Base-by-base conservation (phyloP, 2,329 filamentous ascomycete genomes). In the Rutstroemia sp. region DNA sequence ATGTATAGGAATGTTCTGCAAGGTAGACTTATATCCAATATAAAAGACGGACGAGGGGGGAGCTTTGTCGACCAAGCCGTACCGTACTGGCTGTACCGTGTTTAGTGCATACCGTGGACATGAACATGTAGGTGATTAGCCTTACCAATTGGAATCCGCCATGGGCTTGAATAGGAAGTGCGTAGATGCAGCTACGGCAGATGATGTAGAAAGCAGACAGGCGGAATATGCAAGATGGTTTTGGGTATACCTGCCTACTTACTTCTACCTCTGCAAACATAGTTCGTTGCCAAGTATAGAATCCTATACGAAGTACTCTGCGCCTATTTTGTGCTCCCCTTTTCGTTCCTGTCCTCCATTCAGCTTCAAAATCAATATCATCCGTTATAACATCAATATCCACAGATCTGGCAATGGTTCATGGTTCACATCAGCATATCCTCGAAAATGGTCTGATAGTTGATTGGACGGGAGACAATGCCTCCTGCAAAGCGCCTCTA, bases 141-240 rank as follows among this genome's bases (percentile, higher is more conserved):
- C 51, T 25, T 53, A 47, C 19, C 51, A 47, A 38, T 46, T 21
- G 51, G 9, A 30, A 30, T 30, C 10, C 9, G 27, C 9, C 51
- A 25, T 47, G 19, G 9, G 51, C 47, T 30, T 25, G 40, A 53
- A 17, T 12, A n/a, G 19, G 40, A 53, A 53, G 9, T 14, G n/a
- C 6, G 19, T 19, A 30, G 27, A 17, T 34, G 25, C n/a, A 45
- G 14, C 36, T 47, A 25, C 27, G 27, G 42, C 42, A 47, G 51
- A 53, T 53, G 16, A 53, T 47, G 51, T 47, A 53, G n/a, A 12
- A 36, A 47, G 39, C 9, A 42, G 19, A 46, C 27, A 30, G 27
- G 27, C 8, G 8, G 27, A n/a, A 7, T 53, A 47, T 53, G 27
- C 51, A 30, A 53, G 51, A 53, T 47, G 40, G 17, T 25, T 39